Evolutionary conservation across 176 grass and related monocot genomes (phyloP), one percentile per base, ranked within the genome.

Genomic region (Hsuehochloa calcarea): DNA sequence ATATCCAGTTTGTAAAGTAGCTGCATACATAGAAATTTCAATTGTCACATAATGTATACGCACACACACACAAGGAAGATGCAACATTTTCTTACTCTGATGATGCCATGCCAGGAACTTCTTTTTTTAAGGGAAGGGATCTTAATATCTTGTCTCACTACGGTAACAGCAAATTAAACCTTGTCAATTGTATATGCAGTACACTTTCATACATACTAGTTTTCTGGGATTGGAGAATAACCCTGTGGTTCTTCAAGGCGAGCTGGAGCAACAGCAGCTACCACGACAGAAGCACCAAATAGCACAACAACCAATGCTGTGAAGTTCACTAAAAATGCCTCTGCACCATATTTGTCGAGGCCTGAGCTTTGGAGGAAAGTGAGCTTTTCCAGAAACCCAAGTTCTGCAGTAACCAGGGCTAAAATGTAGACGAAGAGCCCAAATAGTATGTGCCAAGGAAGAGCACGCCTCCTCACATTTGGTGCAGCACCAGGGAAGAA

Each of bases 281-380:
- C 75, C 45, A 97, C 89, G 43, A 95, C 91, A 45, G 80, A 88
- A 34, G 91, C 85, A 77, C 89, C 95, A 51, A 98, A 88, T 12
- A 98, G 60, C 23, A 93, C 85, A 17, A 98, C 93, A 5, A 92
- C 72, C 46, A 98, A 76, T 58, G 91, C 95, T 29, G 91, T 98
- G 60, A 87, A 93, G 60, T 98, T 98, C 59, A 98, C 93, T 77
- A 93, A 83, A 68, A 98, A 90, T 54, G 95, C 87, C 80, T 98
- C 93, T 50, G 87, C 46, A 13, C 95, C 85, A 70, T 93, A 95
- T 62, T 95, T 95, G 31, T 86, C 80, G 0, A 98, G 27, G 0
- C 44, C 10, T 45, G 10, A 45, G 44, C 44, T 45, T 45, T 45
- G 44, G 44, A 12, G 44, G 44, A 45, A 45, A 45, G 44, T 45